Evolutionary conservation across 2,329 filamentous ascomycete species (phyloP).

Genomic region (Aschersonia sp.): DNA sequence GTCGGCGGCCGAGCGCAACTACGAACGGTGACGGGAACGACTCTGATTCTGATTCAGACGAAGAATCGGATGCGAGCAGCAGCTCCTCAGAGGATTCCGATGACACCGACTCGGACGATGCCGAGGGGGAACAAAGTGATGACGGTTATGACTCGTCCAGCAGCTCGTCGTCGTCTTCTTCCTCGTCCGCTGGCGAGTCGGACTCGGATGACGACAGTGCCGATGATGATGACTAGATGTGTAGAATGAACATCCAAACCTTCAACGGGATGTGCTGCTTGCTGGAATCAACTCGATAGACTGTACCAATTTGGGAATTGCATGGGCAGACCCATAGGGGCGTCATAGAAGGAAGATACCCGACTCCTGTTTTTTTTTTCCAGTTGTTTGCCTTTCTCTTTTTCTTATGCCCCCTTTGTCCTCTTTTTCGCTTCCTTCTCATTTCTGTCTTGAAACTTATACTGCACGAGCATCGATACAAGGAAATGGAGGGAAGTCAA

Average conservation of each 20-base stretch:
- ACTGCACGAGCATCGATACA: no score
- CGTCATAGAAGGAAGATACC: constrained; percentile 1
- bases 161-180: constrained; percentile 27
- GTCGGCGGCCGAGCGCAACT: background rate
- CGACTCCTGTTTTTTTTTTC: constrained; percentile 1
- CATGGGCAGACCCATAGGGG: background rate
- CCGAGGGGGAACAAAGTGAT: constrained; percentile 3
- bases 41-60: constrained; percentile 16
- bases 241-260: background rate
- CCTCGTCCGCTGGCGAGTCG: constrained; percentile 18
- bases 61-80: constrained; percentile 17
- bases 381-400: background rate
- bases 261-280: constrained; percentile 2
- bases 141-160: constrained; percentile 20
- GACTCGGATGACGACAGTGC: constrained; percentile 15
- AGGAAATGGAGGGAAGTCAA: no score
- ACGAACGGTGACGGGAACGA: constrained; percentile 25
- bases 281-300: background rate
- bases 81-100: constrained; percentile 21
- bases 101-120: constrained; percentile 13
- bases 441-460: no score
- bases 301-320: constrained; percentile 6
- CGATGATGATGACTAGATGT: constrained; percentile 2
- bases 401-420: background rate
- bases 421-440: no score